Percentiles rank a stretch among this genome's conserved stretches.
These are phyloP conservation scores for maize (Zea mays) DNA, from an alignment of 176 grass and related monocot genomes.

Conservation along the genomic window DNA sequence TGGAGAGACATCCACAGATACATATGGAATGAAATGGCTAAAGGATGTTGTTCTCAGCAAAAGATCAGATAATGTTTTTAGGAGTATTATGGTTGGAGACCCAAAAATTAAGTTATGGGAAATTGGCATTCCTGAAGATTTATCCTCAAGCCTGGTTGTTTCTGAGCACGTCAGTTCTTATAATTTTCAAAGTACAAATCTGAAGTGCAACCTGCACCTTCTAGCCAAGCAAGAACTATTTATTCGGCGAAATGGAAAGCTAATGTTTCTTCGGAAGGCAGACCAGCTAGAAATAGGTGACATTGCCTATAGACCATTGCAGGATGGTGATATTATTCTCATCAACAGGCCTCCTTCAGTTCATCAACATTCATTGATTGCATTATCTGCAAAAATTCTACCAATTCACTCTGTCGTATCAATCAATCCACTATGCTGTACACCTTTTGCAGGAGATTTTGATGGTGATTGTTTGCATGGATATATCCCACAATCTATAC, in stretches of 20 bases:
- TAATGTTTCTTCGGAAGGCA: slow-evolving; percentile 58
- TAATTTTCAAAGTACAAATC: slow-evolving; percentile 63
- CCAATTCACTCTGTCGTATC: slow-evolving; percentile 56
- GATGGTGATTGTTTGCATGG: slow-evolving; percentile 97
- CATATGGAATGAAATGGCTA: slow-evolving; percentile 78
- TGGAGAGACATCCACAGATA: slow-evolving; percentile 47
- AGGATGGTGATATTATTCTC: slow-evolving; percentile 85
- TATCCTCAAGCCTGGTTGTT: slow-evolving; percentile 64
- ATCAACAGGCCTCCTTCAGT: slow-evolving; percentile 90
- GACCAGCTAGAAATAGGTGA: slow-evolving; percentile 81
- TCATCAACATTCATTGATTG: slow-evolving; percentile 90
- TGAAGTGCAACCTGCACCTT: slow-evolving; percentile 60
- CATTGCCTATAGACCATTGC: slow-evolving; percentile 64
- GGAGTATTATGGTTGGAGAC: slow-evolving; percentile 80
- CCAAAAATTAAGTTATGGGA: slow-evolving; percentile 76
- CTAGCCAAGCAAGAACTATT: slow-evolving; percentile 49
- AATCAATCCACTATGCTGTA: slow-evolving; percentile 87
- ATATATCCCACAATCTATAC: slow-evolving; percentile 78
- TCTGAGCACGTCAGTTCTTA: slow-evolving; percentile 64
- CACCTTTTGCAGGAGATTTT: slow-evolving; percentile 82
- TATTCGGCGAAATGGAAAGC: slow-evolving; percentile 45
- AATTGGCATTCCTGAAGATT: slow-evolving; percentile 68
- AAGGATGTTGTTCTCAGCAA: slow-evolving; percentile 89
- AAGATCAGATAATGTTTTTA: slow-evolving; percentile 78
- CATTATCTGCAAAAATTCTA: slow-evolving; percentile 65